Percentiles rank a stretch among this genome's conserved stretches.
These are phyloP conservation scores for Sclerotiophoma versabilis DNA, from an alignment of 2,329 filamentous ascomycete genomes.

Conservation along the genomic window DNA sequence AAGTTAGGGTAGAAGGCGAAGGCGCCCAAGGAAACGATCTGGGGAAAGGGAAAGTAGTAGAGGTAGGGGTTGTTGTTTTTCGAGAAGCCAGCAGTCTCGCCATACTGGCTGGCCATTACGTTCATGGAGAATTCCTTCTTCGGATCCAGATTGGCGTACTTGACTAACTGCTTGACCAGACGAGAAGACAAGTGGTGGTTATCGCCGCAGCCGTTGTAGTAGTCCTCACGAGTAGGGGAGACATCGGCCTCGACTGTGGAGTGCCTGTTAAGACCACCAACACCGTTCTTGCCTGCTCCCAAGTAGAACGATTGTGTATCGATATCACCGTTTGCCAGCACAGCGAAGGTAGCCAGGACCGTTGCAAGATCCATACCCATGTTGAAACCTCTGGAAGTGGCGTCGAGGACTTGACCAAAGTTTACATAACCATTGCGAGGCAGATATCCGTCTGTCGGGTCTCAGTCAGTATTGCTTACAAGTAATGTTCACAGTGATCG, in stretches of 20 bases:
- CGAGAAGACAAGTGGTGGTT: constrained; percentile 52
- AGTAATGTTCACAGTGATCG: background rate
- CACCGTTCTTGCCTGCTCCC: constrained; percentile 26
- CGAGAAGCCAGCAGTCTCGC: constrained; percentile 52
- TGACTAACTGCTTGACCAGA: constrained; percentile 25
- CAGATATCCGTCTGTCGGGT: constrained; percentile 51
- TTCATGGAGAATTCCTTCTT: constrained; percentile 36
- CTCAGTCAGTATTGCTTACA: background rate
- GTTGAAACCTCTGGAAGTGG: constrained; percentile 30
- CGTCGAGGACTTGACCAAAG: constrained; percentile 23
- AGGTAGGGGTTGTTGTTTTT: constrained; percentile 54
- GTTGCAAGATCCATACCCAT: constrained; percentile 39
- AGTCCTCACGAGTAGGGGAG: constrained; percentile 45
- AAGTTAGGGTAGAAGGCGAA: constrained; percentile 36
- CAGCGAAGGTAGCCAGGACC: constrained; percentile 39
- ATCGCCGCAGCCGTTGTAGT: constrained; percentile 46
- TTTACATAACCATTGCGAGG: constrained; percentile 52
- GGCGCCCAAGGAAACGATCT: constrained; percentile 58
- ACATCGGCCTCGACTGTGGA: constrained; percentile 50
- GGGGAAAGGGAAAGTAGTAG: constrained; percentile 46
- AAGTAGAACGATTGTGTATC: constrained; percentile 30
- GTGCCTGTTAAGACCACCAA: constrained; percentile 49
- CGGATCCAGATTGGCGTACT: constrained; percentile 25
- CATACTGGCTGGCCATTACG: constrained; percentile 35
- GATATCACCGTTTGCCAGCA: constrained; percentile 31